Evolutionary conservation across 257 asterid genomes (phyloP).

Genomic region (Mentha longifolia): DNA sequence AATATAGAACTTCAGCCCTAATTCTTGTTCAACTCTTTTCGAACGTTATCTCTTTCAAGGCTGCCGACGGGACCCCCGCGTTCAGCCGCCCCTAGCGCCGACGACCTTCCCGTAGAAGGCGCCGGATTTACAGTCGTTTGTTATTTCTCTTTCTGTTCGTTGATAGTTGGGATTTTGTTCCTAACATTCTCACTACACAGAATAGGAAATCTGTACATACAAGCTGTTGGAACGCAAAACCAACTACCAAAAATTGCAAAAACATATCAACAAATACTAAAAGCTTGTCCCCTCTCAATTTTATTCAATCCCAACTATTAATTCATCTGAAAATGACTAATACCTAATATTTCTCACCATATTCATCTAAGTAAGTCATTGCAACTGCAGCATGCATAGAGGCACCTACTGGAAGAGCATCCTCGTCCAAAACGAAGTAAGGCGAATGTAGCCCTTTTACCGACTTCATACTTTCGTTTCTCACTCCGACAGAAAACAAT

Average conservation of each 20-base stretch:
- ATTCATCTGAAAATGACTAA: constrained; percentile 10
- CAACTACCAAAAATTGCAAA: constrained; percentile 14
- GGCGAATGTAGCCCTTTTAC: constrained; percentile 62
- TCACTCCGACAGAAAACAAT: constrained; percentile 53
- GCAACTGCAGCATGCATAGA: constrained; percentile 91
- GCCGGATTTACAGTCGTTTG: too few species aligned
- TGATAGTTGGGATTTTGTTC: too few species aligned
- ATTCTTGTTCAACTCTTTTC: too few species aligned
- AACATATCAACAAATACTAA: not conserved
- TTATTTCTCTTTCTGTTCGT: too few species aligned
- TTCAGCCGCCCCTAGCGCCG: too few species aligned
- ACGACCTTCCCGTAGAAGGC: too few species aligned
- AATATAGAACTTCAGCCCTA: too few species aligned
- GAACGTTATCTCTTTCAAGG: too few species aligned
- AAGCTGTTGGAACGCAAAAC: not conserved
- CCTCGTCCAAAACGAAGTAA: constrained; percentile 62
- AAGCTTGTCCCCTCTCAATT: not conserved
- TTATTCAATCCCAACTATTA: not conserved
- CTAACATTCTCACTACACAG: too few species aligned
- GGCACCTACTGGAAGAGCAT: constrained; percentile 76
- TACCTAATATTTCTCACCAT: constrained; percentile 25
- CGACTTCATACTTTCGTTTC: constrained; percentile 49
- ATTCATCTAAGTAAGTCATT: constrained; percentile 54
- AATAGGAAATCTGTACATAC: not conserved
- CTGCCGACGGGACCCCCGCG: too few species aligned